Evolutionary conservation across 257 asterid genomes (phyloP).

Genomic region (Agastache rugosa): DNA sequence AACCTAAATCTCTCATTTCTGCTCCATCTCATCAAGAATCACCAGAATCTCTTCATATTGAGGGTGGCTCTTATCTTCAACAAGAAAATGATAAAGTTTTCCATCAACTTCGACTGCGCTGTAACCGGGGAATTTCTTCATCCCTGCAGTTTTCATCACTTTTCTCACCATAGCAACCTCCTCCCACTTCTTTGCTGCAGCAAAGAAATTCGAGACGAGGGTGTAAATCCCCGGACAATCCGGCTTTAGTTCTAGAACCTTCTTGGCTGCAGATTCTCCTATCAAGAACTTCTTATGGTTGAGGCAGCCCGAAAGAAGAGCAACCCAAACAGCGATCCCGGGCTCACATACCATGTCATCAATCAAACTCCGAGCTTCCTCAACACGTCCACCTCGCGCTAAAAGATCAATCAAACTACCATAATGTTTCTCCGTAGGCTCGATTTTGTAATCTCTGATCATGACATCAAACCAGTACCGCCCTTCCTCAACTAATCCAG

Average conservation of each 20-base stretch:
- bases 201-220: slow-evolving; percentile 76
- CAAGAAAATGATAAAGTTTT: slow-evolving; percentile 61
- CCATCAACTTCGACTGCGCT: slow-evolving; percentile 71
- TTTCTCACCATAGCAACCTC: slow-evolving; percentile 67
- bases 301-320: slow-evolving; percentile 82
- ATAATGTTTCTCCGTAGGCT: slow-evolving; percentile 79
- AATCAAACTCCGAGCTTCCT: slow-evolving; percentile 64
- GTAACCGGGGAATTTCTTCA: slow-evolving; percentile 70
- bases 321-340: slow-evolving; percentile 78
- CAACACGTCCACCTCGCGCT: slow-evolving; percentile 79
- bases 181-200: slow-evolving; percentile 74
- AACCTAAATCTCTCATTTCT: slow-evolving; percentile 62
- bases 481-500: slow-evolving; percentile 77
- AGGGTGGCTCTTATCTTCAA: slow-evolving; percentile 67
- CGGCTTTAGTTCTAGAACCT: slow-evolving; percentile 63
- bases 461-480: slow-evolving; percentile 61
- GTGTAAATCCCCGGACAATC: slow-evolving; percentile 61
- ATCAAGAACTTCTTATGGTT: slow-evolving; percentile 57
- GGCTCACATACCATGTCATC: slow-evolving; percentile 52
- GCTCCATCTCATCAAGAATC: slow-evolving; percentile 56
- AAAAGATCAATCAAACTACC: slow-evolving; percentile 79
- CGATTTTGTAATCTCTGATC: slow-evolving; percentile 60
- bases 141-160: slow-evolving; percentile 60
- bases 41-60: slow-evolving; percentile 47
- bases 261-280: slow-evolving; percentile 75